Base-by-base conservation (phyloP, 2,329 filamentous ascomycete genomes). In the Fusarium virguliforme region DNA sequence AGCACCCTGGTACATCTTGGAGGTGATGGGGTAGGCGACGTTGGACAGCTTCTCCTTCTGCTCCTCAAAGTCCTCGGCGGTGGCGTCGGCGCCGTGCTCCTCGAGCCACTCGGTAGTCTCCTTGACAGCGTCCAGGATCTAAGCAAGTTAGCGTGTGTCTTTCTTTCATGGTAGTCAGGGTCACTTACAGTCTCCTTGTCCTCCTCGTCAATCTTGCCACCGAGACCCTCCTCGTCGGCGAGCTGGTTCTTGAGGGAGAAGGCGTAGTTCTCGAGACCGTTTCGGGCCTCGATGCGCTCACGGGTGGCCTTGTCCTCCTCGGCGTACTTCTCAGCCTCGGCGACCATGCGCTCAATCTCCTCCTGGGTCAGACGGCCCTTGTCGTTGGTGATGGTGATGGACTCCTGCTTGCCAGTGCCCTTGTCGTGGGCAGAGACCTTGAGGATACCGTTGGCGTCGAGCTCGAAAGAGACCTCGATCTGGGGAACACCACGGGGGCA, bases 231-330 rank as follows among this genome's bases (percentile, higher is more conserved):
- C 77, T 97, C 93, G 73, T 99, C 96, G 83, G 95, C 95, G 87
- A 94, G 92, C 88, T 98, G 96, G 92, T 97, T 98, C 93, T 98
- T 98, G 78, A 99, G 88, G 87, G 89, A 95, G 90, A 97, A 98
- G 76, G 94, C 94, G 86, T 98, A 99, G 91, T 98, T 98, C 91
- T 99, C 96, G 69, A 99, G 92, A 77, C 91, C 90, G 85, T 99
- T 98, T 81, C 95, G 92, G 77, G 95, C 92, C 87, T 98, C 95
- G 77, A 99, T 97, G 86, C 95, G 95, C 87, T 96, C 94, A 81
- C 94, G 94, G 79, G 94, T 97, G 72, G 95, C 95, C 91, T 98
- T 98, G 88, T 99, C 96, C 86, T 98, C 96, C 84, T 99, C 96
- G 80, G 96, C 96, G 82, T 95, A 98, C 87, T 98, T 94, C 90